Evolutionary conservation across 768 basidiomycete species (phyloP).

Genomic region (Lactifluus piperatus): DNA sequence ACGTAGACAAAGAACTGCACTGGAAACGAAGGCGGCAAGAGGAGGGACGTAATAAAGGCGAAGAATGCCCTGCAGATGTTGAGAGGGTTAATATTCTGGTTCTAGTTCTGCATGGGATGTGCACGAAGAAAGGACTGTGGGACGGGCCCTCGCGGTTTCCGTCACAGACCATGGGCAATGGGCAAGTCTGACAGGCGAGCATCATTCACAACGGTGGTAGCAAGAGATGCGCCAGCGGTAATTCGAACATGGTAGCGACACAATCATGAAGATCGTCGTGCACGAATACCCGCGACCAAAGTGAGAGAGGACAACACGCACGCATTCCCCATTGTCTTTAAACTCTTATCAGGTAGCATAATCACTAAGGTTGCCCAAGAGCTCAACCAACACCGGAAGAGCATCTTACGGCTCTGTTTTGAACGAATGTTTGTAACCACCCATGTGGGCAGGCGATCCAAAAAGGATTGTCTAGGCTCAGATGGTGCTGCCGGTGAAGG

Average conservation of each 20-base stretch:
- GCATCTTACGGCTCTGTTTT: conserved; percentile 30
- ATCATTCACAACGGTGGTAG: neutral
- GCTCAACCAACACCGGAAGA: conserved; percentile 35
- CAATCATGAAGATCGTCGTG: neutral
- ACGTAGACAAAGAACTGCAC: conserved; percentile 42
- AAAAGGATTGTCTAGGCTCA: conserved; percentile 3
- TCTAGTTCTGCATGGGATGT: neutral
- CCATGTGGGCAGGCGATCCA: conserved; percentile 34
- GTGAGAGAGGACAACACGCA: conserved; percentile 23
- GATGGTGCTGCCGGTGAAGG: neutral
- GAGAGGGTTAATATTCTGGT: neutral
- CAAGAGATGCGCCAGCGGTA: neutral
- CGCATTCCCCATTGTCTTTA: conserved; percentile 34
- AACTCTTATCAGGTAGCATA: conserved; percentile 32
- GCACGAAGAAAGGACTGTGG: neutral
- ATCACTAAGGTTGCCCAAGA: conserved; percentile 34
- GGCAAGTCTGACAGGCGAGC: neutral
- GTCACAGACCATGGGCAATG: too few species aligned
- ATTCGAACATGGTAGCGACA: neutral
- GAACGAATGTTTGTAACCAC: conserved; percentile 30
- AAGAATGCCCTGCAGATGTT: conserved; percentile 36
- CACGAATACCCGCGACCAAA: neutral
- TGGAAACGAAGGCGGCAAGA: conserved; percentile 43
- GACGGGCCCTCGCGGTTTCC: neutral
- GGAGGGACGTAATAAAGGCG: conserved; percentile 31